Conservation (phyloP, 768 basidiomycete genomes). For the Sistotremastrum suecicum region DNA sequence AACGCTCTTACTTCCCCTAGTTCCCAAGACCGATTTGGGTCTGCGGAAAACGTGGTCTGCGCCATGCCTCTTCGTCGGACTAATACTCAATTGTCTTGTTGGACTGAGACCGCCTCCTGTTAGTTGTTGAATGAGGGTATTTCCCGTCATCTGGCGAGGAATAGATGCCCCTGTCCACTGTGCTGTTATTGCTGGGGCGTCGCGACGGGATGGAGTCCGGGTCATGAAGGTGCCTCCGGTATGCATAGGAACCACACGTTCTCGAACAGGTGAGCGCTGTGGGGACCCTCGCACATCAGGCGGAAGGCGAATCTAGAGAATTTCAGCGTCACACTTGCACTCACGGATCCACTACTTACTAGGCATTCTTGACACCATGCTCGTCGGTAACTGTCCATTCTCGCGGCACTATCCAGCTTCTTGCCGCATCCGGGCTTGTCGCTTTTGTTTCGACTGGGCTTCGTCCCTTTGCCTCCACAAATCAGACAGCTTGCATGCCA, state of each 20-base stretch:
- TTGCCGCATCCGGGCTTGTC: conserved; percentile 71
- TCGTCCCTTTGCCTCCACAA: conserved; percentile 56
- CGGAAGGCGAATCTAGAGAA: conserved; percentile 40
- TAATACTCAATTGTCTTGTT: conserved; percentile 45
- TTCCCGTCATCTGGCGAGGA: conserved; percentile 18
- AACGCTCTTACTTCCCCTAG: conserved; percentile 43
- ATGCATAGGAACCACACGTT: conserved; percentile 30
- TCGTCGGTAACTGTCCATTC: conserved; percentile 48
- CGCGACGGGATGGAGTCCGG: conserved; percentile 34
- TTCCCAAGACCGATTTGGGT: conserved; percentile 68
- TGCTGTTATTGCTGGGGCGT: conserved; percentile 53
- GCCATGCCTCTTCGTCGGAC: conserved; percentile 58
- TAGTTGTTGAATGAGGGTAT: conserved; percentile 33
- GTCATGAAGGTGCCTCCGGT: conserved; percentile 21
- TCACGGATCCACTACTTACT: conserved; percentile 27
- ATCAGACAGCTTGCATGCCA: conserved; percentile 73
- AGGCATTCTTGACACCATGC: conserved; percentile 81
- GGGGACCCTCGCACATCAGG: conserved; percentile 31
- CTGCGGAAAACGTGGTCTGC: conserved; percentile 34
- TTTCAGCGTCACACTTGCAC: not conserved
- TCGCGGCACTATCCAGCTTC: conserved; percentile 70
- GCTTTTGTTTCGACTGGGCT: conserved; percentile 33
- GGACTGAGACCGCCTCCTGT: conserved; percentile 58
- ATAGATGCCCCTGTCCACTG: conserved; percentile 35
- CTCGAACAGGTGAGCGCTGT: conserved; percentile 37